phyloP scores from a whole-genome alignment of 106 monocot genomes.

The Dendrobium chrysotoxum region DNA sequence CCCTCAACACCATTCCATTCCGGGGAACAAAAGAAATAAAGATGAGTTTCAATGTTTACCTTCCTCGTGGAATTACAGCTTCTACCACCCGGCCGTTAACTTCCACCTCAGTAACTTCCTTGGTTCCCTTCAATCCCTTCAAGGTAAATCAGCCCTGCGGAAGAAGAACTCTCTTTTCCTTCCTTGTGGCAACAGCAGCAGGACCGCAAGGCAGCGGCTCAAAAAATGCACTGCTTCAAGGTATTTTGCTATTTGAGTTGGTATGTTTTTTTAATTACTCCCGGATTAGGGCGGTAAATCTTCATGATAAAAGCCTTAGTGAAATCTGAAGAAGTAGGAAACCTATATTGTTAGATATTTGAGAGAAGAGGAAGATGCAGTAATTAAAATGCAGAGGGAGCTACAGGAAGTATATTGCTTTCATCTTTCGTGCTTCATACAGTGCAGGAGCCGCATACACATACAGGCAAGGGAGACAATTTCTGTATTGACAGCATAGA shows the following conservation, averaged over 20 bases:
- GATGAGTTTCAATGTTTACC: background rate
- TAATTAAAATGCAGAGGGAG: no score
- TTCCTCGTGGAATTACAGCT: background rate
- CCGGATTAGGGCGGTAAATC: no score
- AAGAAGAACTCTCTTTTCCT: conserved; percentile 42
- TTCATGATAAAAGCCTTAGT: background rate
- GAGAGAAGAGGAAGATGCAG: no score
- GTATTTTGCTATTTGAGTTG: conserved; percentile 10
- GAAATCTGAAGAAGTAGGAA: no score
- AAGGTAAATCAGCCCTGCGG: conserved; percentile 2
- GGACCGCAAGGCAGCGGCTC: conserved; percentile 41
- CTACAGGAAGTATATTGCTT: no score
- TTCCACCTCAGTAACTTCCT: background rate
- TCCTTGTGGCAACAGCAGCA: conserved; percentile 16
- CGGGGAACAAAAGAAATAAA: background rate
- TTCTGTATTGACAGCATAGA: no score
- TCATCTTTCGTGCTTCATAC: no score
- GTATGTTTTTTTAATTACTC: no score
- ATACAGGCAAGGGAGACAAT: no score
- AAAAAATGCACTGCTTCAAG: conserved; percentile 53
- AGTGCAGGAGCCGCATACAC: no score
- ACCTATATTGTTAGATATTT: no score
- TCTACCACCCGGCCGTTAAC: background rate
- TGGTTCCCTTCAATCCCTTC: background rate
- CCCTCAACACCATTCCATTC: background rate